Base-by-base conservation (phyloP, 1,284 basidiomycete genomes). In the Chalciporus sp. region DNA sequence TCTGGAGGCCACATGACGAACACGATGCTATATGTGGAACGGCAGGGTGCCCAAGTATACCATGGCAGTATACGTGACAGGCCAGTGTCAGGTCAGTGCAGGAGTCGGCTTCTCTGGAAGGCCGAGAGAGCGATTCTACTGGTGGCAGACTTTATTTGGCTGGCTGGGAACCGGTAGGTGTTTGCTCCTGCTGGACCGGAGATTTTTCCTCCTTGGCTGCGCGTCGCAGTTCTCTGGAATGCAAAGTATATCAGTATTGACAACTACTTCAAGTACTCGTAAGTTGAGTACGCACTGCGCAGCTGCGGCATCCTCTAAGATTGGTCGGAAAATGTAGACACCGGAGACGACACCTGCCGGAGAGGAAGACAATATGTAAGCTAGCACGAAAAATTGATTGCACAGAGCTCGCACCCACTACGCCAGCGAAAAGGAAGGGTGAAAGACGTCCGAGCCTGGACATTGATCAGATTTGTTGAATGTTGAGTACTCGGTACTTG, bases 241-340 rank as follows among this genome's bases (percentile, higher is more conserved):
- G 29, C 29, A 52, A 42, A 50, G 43, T 16, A 45, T 37, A 47
- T 61, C 37, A 56, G 31, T 12, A 37, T 17, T 9, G 8, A 31
- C 26, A 12, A 27, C 33, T 44, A 14, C 33, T 4, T n/a, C 7
- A 3, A 19, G 11, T 6, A 37, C 16, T 10, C 20, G 41, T 19
- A 9, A 31, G 29, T 31, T 19, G 42, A 41, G n/a, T 10, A 39
- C 63, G 47, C 50, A 69, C 68, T 45, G 42, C 37, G 41, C 44
- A 33, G 52, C 42, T 40, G 29, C 23, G 14, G 44, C 57, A 35
- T 50, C 47, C 14, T 59, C 60, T 14, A 82, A 60, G 51, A 77
- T 56, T 16, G 80, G 80, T 57, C 73, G 71, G 64, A 82, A 83
- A 53, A 87, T 83, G 65, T 88, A 87, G 33, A 86, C 63, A 14